Conservation (phyloP, 2,329 filamentous ascomycete species). For the Sclerotinia spermophila region DNA sequence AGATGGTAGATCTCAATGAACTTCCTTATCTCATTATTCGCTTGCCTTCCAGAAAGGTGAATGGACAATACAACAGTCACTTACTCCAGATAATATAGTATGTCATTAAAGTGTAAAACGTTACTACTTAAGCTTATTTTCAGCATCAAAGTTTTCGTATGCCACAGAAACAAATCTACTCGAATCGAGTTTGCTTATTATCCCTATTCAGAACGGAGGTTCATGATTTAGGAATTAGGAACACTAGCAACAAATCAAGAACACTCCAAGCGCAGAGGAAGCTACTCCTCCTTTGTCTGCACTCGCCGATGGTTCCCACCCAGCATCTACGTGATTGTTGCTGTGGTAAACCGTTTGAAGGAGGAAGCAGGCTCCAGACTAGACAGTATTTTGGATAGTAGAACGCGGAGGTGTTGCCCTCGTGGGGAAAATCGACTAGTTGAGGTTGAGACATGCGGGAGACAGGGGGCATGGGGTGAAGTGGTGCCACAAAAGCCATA, state of each 20-base stretch:
- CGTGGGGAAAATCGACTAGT: constrained; percentile 17
- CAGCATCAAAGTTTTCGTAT: not conserved
- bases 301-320: not conserved
- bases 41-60: not conserved
- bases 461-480: constrained; percentile 16
- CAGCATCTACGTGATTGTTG: not conserved
- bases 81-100: not conserved
- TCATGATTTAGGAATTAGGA: not conserved
- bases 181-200: not conserved
- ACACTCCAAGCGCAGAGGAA: not conserved
- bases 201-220: not conserved
- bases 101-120: not conserved
- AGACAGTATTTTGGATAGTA: not conserved
- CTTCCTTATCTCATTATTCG: not conserved
- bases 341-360: not conserved
- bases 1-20: not conserved
- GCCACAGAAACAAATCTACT: not conserved
- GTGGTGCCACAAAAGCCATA: constrained; percentile 8
- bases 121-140: not conserved
- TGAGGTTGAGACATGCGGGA: constrained; percentile 16
- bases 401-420: constrained; percentile 9
- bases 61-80: not conserved
- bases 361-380: not conserved
- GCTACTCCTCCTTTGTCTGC: not conserved
- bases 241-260: not conserved